Evolutionary conservation across 805 yeast species (phyloP).

Genomic region (Candida stauntonica): DNA sequence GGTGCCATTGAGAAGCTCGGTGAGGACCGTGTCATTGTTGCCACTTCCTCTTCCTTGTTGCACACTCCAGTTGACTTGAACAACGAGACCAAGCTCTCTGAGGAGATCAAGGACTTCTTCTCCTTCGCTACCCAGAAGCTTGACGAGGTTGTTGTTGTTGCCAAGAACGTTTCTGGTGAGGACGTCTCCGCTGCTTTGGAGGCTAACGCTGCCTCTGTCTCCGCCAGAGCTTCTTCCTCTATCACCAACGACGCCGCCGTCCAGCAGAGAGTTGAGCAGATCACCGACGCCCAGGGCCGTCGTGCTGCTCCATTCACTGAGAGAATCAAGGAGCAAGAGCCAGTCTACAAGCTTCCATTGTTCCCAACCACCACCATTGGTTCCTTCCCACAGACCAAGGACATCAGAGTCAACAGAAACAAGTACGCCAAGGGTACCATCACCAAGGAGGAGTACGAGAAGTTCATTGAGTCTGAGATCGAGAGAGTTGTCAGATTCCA

Average conservation of each 20-base stretch:
- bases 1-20: conserved; percentile 84
- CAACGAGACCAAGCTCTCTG: conserved; percentile 86
- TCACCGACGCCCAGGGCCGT: conserved; percentile 70
- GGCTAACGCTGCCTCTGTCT: conserved; percentile 83
- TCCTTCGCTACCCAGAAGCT: conserved; percentile 97
- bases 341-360: conserved; percentile 85
- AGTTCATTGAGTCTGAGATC: conserved; percentile 95
- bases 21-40: conserved; percentile 78
- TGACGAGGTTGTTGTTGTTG: conserved; percentile 82
- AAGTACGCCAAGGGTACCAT: conserved; percentile 96
- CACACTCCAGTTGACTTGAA: conserved; percentile 98
- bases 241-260: conserved; percentile 92
- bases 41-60: conserved; percentile 94
- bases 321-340: conserved; percentile 86
- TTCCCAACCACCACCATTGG: conserved; percentile 99
- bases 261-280: conserved; percentile 75
- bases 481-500: conserved; percentile 96
- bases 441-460: conserved; percentile 91
- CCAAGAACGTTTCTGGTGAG: conserved; percentile 80
- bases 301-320: conserved; percentile 84
- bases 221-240: conserved; percentile 80
- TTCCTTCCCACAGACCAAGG: conserved; percentile 99
- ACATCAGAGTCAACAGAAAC: conserved; percentile 97
- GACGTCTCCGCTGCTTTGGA: conserved; percentile 73
- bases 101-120: conserved; percentile 95